Conservation (phyloP, 106 monocot genomes). For the Acorus gramineus region DNA sequence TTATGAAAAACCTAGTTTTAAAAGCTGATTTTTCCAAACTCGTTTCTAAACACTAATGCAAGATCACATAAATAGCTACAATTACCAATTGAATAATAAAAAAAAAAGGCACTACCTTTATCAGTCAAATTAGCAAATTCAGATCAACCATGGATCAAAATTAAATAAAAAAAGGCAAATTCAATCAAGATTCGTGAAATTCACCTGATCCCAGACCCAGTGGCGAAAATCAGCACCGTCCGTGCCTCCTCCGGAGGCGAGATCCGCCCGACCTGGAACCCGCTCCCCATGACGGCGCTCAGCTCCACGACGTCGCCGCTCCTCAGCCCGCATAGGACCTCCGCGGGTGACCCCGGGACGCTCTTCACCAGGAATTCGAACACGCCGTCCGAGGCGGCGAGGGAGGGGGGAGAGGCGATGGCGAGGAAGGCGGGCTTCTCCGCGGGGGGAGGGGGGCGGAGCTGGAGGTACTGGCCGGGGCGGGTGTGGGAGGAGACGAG, state of each 20-base stretch:
- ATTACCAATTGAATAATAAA: too few species aligned
- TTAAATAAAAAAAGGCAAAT: too few species aligned
- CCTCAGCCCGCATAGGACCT: slow-evolving; percentile 44
- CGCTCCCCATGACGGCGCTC: slow-evolving; percentile 56
- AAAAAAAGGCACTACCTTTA: too few species aligned
- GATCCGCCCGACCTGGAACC: slow-evolving; percentile 59
- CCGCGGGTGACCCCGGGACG: slow-evolving; percentile 49
- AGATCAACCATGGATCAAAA: too few species aligned
- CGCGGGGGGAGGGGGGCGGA: slow-evolving; percentile 33
- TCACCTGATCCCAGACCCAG: slow-evolving; percentile 88
- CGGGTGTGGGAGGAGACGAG: slow-evolving; percentile 34
- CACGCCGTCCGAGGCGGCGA: slow-evolving; percentile 11
- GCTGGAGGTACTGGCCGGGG: slow-evolving; percentile 78
- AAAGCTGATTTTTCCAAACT: too few species aligned
- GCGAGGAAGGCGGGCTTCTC: slow-evolving; percentile 56
- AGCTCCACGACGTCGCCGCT: slow-evolving; percentile 65
- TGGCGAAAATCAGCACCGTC: slow-evolving; percentile 68
- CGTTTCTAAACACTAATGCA: too few species aligned
- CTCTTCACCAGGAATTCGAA: slow-evolving; percentile 77
- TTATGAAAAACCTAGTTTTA: too few species aligned
- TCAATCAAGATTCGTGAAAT: too few species aligned
- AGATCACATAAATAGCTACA: too few species aligned
- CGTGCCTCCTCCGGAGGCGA: slow-evolving; percentile 13
- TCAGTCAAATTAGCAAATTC: too few species aligned
- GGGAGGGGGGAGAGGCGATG: slow-evolving; percentile 62